These are phyloP conservation scores for Debaryomyces singareniensis DNA, from an alignment of 1,139 yeast genomes.

Conservation along the genomic window DNA sequence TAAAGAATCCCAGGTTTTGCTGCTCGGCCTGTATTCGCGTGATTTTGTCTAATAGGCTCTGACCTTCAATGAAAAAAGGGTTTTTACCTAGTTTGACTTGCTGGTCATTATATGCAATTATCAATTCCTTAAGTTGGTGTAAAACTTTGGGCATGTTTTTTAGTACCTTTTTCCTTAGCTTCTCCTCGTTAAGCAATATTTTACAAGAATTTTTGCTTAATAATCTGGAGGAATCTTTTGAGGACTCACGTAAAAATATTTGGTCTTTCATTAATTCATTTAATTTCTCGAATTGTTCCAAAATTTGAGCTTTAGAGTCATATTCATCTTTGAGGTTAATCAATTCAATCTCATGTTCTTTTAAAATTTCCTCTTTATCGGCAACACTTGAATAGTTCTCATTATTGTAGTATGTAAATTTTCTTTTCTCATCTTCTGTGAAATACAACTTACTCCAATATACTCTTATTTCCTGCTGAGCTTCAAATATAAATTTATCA, in stretches of 20 bases:
- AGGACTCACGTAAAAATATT: constrained; percentile 55
- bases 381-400: constrained; percentile 34
- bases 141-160: constrained; percentile 64
- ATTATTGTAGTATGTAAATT: constrained; percentile 29
- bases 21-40: constrained; percentile 37
- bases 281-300: constrained; percentile 49
- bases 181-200: constrained; percentile 75
- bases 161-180: constrained; percentile 57
- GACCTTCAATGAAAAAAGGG: constrained; percentile 40
- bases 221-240: constrained; percentile 76
- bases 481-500: constrained; percentile 58
- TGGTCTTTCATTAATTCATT: constrained; percentile 56
- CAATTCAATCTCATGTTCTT: constrained; percentile 60
- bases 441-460: constrained; percentile 62
- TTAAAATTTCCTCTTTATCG: constrained; percentile 49
- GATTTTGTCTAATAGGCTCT: constrained; percentile 40
- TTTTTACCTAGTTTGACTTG: constrained; percentile 23
- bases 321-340: constrained; percentile 42
- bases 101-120: constrained; percentile 40
- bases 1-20: constrained; percentile 6
- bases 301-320: constrained; percentile 47
- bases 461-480: constrained; percentile 50
- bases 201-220: constrained; percentile 73
- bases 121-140: constrained; percentile 40
- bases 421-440: constrained; percentile 36